phyloP scores from a whole-genome alignment of 805 yeast species.

The Metschnikowia santaceciliae region DNA sequence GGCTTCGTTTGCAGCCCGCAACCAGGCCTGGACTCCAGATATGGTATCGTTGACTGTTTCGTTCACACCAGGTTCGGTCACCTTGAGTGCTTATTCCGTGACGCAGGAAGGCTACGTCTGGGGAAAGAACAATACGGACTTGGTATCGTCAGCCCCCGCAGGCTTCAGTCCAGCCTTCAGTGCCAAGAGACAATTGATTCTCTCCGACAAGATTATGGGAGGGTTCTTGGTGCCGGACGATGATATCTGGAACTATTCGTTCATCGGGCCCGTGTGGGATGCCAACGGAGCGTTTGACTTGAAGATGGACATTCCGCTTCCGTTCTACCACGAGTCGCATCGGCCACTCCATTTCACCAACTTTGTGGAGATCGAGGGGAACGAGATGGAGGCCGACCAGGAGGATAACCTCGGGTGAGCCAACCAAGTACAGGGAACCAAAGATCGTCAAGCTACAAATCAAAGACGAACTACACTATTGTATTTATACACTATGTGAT shows the following conservation, averaged over 20 bases:
- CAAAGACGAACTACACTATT: too few relatives aligned
- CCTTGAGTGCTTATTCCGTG: slow-evolving; percentile 63
- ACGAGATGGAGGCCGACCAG: slow-evolving; percentile 60
- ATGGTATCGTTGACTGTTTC: slow-evolving; percentile 61
- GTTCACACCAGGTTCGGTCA: slow-evolving; percentile 79
- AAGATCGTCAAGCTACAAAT: too few relatives aligned
- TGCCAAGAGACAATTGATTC: slow-evolving; percentile 58
- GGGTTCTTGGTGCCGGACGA: slow-evolving; percentile 82
- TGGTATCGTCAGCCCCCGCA: slow-evolving; percentile 51
- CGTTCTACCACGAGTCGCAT: slow-evolving; percentile 81
- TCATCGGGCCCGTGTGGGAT: slow-evolving; percentile 82
- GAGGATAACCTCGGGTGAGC: slow-evolving; percentile 42
- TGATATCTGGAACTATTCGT: slow-evolving; percentile 86
- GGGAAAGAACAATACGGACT: slow-evolving; percentile 65
- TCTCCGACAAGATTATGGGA: slow-evolving; percentile 76
- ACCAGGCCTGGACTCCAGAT: slow-evolving; percentile 38
- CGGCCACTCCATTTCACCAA: slow-evolving; percentile 83
- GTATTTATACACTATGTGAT: too few relatives aligned
- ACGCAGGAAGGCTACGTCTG: slow-evolving; percentile 67
- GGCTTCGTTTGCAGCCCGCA: slow-evolving; percentile 36
- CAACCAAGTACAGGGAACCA: too few relatives aligned
- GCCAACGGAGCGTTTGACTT: slow-evolving; percentile 54
- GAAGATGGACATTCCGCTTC: slow-evolving; percentile 74
- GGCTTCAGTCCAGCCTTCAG: slow-evolving; percentile 66
- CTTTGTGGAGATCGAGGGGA: slow-evolving; percentile 63